phyloP scores from a whole-genome alignment of 2,329 filamentous ascomycete genomes.

The Emmonsiellopsis sp. region DNA sequence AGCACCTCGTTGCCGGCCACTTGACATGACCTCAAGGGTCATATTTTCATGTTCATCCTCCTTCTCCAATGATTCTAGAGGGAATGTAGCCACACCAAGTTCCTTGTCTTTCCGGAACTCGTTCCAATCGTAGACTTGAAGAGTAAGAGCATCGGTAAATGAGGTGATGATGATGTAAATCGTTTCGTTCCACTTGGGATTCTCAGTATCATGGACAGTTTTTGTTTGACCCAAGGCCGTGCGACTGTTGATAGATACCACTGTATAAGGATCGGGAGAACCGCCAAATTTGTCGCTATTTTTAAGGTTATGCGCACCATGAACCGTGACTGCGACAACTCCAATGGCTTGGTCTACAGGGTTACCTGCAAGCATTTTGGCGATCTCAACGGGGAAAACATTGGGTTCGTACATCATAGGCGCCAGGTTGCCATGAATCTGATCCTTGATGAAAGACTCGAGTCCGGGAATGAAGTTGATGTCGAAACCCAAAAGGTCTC shows the following conservation, averaged over 20 bases:
- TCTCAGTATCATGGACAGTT: conserved; percentile 70
- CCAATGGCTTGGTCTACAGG: conserved; percentile 93
- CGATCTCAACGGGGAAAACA: conserved; percentile 95
- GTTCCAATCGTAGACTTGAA: conserved; percentile 86
- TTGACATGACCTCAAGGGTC: conserved; percentile 70
- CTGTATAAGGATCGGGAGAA: conserved; percentile 81
- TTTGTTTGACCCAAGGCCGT: conserved; percentile 80
- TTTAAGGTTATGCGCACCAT: conserved; percentile 85
- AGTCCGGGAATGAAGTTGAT: conserved; percentile 98
- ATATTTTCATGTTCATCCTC: conserved; percentile 73
- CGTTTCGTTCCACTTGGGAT: conserved; percentile 93
- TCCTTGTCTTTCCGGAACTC: conserved; percentile 96
- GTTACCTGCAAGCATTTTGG: conserved; percentile 92
- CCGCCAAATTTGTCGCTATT: conserved; percentile 91
- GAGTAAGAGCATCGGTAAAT: conserved; percentile 75
- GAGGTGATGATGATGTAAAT: conserved; percentile 91
- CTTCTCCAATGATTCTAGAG: conserved; percentile 71
- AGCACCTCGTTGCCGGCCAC: conserved; percentile 73
- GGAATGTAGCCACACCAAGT: conserved; percentile 76
- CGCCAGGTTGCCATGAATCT: conserved; percentile 84
- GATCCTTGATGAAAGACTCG: conserved; percentile 86
- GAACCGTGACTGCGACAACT: conserved; percentile 81
- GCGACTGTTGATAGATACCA: conserved; percentile 75
- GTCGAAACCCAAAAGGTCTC: conserved; percentile 91
- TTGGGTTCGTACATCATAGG: conserved; percentile 99